These are phyloP conservation scores for Dendrobium huoshanense DNA, from an alignment of 106 monocot genomes.

Conservation along the genomic window DNA sequence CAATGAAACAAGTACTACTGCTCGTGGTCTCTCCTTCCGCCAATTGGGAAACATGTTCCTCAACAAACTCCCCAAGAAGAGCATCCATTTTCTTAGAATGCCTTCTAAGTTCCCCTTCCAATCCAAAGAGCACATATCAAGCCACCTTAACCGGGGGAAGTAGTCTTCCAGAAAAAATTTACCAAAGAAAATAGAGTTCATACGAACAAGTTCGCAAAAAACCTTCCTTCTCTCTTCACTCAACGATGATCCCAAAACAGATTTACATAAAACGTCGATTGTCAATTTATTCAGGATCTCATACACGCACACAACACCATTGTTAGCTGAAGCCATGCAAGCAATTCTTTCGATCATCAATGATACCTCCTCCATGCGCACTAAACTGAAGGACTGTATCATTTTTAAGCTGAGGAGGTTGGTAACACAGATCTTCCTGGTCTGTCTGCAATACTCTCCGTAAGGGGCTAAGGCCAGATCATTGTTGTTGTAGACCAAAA, in stretches of 20 bases:
- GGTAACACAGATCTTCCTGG: background rate
- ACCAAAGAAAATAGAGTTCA: background rate
- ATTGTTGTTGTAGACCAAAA: background rate
- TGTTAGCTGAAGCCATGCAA: background rate
- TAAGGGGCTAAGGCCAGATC: conserved; percentile 5
- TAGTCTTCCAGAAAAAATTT: conserved; percentile 22
- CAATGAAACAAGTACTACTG: too few relatives aligned
- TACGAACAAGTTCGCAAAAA: background rate
- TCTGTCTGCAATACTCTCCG: conserved; percentile 13
- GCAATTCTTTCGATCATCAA: background rate
- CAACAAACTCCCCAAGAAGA: conserved; percentile 18
- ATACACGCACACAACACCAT: background rate
- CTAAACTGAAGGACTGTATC: background rate
- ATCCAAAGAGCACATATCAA: conserved; percentile 14
- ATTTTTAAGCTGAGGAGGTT: conserved; percentile 2
- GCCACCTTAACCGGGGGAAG: conserved; percentile 27
- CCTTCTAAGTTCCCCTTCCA: background rate
- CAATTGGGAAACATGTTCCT: background rate
- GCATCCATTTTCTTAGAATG: conserved; percentile 9
- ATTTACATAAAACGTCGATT: background rate
- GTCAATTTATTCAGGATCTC: background rate
- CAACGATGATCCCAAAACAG: conserved; percentile 2
- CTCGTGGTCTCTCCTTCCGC: too few relatives aligned
- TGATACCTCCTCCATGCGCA: conserved; percentile 6
- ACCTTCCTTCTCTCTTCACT: background rate